Conservation (phyloP, 768 basidiomycete genomes). For the Trichaptum fuscoviolaceum region DNA sequence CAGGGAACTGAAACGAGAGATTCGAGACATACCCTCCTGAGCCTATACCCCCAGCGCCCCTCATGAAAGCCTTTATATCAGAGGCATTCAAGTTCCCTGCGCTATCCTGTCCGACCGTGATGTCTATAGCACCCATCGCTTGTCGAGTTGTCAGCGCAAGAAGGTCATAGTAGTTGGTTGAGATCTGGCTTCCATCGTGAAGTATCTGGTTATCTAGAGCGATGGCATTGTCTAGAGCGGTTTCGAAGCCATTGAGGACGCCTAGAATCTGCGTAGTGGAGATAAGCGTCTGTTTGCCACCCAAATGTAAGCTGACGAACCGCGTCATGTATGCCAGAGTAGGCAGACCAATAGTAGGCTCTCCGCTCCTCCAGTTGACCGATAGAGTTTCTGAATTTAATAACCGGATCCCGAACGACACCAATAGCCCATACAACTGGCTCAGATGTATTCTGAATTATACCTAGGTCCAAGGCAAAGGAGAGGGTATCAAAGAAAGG, state of each 20-base stretch:
- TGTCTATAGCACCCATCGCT: slow-evolving; percentile 13
- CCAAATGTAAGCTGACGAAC: neutral
- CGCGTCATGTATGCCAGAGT: neutral
- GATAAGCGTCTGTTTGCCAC: no score
- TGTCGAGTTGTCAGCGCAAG: slow-evolving; percentile 15
- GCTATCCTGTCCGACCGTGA: slow-evolving; percentile 9
- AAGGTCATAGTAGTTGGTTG: slow-evolving; percentile 14
- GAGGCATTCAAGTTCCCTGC: slow-evolving; percentile 5
- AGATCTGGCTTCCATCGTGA: slow-evolving; percentile 10
- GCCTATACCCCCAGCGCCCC: slow-evolving; percentile 11
- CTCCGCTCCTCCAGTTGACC: slow-evolving; percentile 4
- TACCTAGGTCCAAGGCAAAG: slow-evolving; percentile 9
- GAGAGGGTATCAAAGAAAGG: slow-evolving; percentile 5
- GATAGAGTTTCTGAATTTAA: neutral
- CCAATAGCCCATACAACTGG: slow-evolving; percentile 11
- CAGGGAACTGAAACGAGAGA: slow-evolving; percentile 6
- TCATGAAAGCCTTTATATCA: slow-evolving; percentile 16
- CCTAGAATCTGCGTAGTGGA: slow-evolving; percentile 2
- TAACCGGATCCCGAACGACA: slow-evolving; percentile 5
- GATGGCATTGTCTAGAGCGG: slow-evolving; percentile 11
- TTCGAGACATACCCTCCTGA: neutral
- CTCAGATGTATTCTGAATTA: slow-evolving; percentile 3
- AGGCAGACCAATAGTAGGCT: slow-evolving; percentile 4
- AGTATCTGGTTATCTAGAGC: slow-evolving; percentile 14
- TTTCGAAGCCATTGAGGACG: slow-evolving; percentile 7